Conservation (phyloP, 148 eudicot species). For the Rhododendron kiyosumense region DNA sequence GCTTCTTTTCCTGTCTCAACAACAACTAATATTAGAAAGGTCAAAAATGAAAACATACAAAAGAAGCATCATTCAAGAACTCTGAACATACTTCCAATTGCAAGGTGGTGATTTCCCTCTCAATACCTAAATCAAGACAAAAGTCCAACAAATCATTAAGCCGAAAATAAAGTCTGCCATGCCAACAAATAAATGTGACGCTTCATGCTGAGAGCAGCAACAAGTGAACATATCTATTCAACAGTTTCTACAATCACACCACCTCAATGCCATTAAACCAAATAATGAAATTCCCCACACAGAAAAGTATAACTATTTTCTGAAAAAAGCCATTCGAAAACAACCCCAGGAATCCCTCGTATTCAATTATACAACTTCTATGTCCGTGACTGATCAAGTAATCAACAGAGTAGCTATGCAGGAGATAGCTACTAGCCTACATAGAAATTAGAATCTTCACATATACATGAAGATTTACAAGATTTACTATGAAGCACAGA, state of each 20-base stretch:
- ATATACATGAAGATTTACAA: too few species aligned
- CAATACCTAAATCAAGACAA: constrained; percentile 57
- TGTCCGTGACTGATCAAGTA: neutral
- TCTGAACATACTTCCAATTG: constrained; percentile 65
- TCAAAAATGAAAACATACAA: constrained; percentile 8
- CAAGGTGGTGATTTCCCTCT: constrained; percentile 72
- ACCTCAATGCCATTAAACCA: neutral
- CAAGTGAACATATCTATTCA: neutral
- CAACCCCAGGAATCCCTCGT: neutral
- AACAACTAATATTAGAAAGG: constrained; percentile 5
- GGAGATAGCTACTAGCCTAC: too few species aligned
- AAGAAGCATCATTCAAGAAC: neutral
- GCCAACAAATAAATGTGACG: neutral
- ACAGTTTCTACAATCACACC: neutral
- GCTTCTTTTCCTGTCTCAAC: constrained; percentile 76
- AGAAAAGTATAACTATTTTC: neutral
- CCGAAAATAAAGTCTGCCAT: neutral
- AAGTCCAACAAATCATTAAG: neutral
- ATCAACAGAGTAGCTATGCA: neutral
- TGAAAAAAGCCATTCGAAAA: neutral
- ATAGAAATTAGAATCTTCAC: too few species aligned
- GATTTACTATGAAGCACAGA: too few species aligned
- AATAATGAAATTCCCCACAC: neutral
- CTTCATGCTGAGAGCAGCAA: neutral
- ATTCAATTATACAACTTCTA: neutral